Evolutionary conservation across 2,329 filamentous ascomycete genomes (phyloP).

Genomic region (Neoarthrinium moseri): DNA sequence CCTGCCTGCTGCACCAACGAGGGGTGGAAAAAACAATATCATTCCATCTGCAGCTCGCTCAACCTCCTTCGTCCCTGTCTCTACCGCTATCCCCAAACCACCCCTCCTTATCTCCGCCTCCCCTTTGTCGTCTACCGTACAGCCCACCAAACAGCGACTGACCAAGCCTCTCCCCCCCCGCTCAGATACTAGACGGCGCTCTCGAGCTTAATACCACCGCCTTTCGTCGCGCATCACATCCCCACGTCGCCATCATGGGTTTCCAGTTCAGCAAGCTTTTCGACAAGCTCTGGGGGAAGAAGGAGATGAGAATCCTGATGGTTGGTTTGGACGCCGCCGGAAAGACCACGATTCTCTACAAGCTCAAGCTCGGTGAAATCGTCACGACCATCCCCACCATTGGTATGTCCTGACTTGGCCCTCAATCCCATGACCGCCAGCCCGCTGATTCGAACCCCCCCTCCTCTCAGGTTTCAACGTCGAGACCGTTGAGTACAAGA

Average conservation of each 20-base stretch:
- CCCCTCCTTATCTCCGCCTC: no score
- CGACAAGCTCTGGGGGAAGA: constrained; percentile 96
- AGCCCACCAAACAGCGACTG: no score
- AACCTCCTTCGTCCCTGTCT: neutral
- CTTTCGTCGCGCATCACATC: constrained; percentile 32
- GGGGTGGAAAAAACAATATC: no score
- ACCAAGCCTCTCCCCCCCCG: neutral
- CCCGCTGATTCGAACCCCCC: no score
- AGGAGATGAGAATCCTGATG: constrained; percentile 99
- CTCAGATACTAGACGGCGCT: constrained; percentile 2
- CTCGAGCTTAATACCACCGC: constrained; percentile 21
- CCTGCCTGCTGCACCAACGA: constrained; percentile 1
- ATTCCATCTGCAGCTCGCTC: neutral
- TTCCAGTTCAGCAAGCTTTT: constrained; percentile 96
- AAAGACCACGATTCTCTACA: constrained; percentile 99
- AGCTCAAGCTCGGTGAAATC: constrained; percentile 99
- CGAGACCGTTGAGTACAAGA: constrained; percentile 99
- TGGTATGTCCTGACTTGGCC: constrained; percentile 67
- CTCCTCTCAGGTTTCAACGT: constrained; percentile 94
- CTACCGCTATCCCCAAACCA: no score
- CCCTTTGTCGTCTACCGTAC: neutral
- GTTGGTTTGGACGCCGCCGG: constrained; percentile 98
- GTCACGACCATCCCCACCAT: constrained; percentile 99
- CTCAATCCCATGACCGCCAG: no score
- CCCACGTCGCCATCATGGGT: constrained; percentile 79